Evolutionary conservation across 2,329 filamentous ascomycete genomes (phyloP).

Genomic region (Peltaster fructicola): DNA sequence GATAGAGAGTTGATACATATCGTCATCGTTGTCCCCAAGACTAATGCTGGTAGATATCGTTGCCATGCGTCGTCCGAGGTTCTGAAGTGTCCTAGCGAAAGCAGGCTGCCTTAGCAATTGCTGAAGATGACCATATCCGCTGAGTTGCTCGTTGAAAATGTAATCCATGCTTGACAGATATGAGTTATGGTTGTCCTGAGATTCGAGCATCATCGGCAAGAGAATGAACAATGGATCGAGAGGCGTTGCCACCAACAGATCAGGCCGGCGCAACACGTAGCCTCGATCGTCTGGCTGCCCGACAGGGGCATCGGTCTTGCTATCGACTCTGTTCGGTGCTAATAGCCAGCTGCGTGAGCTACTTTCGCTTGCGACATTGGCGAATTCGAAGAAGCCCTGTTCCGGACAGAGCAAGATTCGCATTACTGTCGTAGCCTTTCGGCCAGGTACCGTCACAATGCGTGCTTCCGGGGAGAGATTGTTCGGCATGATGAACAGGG

Average conservation of each 20-base stretch:
- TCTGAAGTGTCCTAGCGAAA: slow-evolving; percentile 29
- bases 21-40: slow-evolving; percentile 70
- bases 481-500: slow-evolving; percentile 40
- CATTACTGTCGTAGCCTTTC: slow-evolving; percentile 28
- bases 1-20: slow-evolving; percentile 65
- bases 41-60: slow-evolving; percentile 67
- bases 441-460: slow-evolving; percentile 38
- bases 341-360: slow-evolving; percentile 37
- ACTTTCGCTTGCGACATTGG: slow-evolving; percentile 34
- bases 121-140: slow-evolving; percentile 37
- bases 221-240: slow-evolving; percentile 74
- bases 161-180: slow-evolving; percentile 54
- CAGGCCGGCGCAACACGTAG: slow-evolving; percentile 47
- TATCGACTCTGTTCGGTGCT: slow-evolving; percentile 13
- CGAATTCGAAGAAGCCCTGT: slow-evolving; percentile 44
- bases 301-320: no score
- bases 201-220: slow-evolving; percentile 41
- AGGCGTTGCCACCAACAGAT: slow-evolving; percentile 68
- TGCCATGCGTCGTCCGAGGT: slow-evolving; percentile 36
- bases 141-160: slow-evolving; percentile 41
- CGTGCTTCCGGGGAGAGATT: slow-evolving; percentile 33
- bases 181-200: slow-evolving; percentile 7
- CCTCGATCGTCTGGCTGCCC: slow-evolving; percentile 19
- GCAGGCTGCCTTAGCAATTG: slow-evolving; percentile 28
- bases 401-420: slow-evolving; percentile 43